Evolutionary conservation across 257 asterid species (phyloP).

Genomic region (Euphrasia confusa): DNA sequence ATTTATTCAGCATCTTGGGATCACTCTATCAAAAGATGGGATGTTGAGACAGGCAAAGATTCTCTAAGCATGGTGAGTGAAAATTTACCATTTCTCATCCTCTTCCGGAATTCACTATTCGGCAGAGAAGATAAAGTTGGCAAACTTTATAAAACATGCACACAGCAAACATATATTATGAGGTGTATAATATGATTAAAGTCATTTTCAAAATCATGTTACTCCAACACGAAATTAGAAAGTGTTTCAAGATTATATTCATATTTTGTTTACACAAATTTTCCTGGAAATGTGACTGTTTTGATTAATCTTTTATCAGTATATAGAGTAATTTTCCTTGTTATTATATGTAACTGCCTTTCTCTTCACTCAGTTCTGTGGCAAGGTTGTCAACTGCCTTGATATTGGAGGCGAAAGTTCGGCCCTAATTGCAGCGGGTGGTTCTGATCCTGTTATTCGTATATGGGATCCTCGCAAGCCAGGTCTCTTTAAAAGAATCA

Average conservation of each 20-base stretch:
- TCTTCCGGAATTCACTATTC: not conserved
- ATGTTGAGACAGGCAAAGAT: constrained; percentile 82
- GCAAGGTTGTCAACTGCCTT: constrained; percentile 79
- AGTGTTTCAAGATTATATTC: not conserved
- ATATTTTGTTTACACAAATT: not conserved
- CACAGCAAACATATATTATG: constrained; percentile 12
- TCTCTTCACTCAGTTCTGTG: constrained; percentile 43
- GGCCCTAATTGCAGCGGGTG: constrained; percentile 78
- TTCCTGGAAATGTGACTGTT: not conserved
- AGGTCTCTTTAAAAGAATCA: constrained; percentile 33
- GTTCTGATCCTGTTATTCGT: constrained; percentile 78
- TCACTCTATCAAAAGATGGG: constrained; percentile 93
- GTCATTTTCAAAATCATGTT: constrained; percentile 9
- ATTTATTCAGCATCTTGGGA: constrained; percentile 95
- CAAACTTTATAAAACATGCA: constrained; percentile 3
- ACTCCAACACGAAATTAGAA: not conserved
- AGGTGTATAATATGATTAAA: constrained; percentile 10
- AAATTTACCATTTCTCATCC: constrained; percentile 1
- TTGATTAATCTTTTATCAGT: constrained; percentile 5
- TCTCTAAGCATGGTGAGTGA: constrained; percentile 55
- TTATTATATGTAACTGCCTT: not conserved
- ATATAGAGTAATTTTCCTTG: constrained; percentile 11
- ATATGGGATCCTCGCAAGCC: constrained; percentile 99
- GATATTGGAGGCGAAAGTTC: constrained; percentile 97
- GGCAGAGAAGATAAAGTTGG: not conserved